These are phyloP conservation scores for Macrolepiota dolichaula DNA, from an alignment of 768 basidiomycete genomes.

Conservation along the genomic window DNA sequence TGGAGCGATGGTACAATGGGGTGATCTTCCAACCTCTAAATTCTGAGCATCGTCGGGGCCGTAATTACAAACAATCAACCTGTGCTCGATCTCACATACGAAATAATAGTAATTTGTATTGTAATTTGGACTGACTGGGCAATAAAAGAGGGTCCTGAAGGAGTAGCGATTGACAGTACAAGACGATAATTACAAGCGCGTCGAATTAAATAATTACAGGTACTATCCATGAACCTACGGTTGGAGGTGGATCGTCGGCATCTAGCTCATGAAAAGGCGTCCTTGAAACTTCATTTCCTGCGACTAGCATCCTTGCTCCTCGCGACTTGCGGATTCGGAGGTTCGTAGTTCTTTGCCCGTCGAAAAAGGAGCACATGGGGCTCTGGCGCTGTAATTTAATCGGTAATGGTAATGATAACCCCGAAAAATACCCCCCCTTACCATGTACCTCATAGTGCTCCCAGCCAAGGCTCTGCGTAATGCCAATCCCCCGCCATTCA, in stretches of 20 bases:
- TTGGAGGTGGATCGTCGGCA: not conserved
- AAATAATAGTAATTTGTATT: not conserved
- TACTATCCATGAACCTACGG: not conserved
- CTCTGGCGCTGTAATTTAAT: slow-evolving; percentile 63
- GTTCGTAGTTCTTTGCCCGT: slow-evolving; percentile 65
- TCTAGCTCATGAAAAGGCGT: not conserved
- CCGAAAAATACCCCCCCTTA: slow-evolving; percentile 25
- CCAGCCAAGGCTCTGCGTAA: slow-evolving; percentile 95
- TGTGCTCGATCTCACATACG: not conserved
- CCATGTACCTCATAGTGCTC: slow-evolving; percentile 98
- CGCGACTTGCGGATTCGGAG: slow-evolving; percentile 44
- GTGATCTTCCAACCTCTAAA: slow-evolving; percentile 62
- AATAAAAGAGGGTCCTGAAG: not conserved
- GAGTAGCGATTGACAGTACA: slow-evolving; percentile 13
- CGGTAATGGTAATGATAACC: not conserved
- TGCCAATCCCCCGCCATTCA: slow-evolving; percentile 97
- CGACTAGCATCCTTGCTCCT: slow-evolving; percentile 29
- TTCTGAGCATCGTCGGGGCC: slow-evolving; percentile 31
- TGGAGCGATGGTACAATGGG: slow-evolving; percentile 71
- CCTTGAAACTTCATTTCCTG: slow-evolving; percentile 24
- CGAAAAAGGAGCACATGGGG: slow-evolving; percentile 94
- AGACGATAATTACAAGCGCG: slow-evolving; percentile 12
- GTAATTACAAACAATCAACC: not conserved
- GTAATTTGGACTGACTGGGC: not conserved
- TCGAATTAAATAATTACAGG: slow-evolving; percentile 1